Percentiles rank a stretch among this genome's conserved stretches.
Evolutionary conservation across 306 rosid species (phyloP).

Genomic region (Benincasa hispida): DNA sequence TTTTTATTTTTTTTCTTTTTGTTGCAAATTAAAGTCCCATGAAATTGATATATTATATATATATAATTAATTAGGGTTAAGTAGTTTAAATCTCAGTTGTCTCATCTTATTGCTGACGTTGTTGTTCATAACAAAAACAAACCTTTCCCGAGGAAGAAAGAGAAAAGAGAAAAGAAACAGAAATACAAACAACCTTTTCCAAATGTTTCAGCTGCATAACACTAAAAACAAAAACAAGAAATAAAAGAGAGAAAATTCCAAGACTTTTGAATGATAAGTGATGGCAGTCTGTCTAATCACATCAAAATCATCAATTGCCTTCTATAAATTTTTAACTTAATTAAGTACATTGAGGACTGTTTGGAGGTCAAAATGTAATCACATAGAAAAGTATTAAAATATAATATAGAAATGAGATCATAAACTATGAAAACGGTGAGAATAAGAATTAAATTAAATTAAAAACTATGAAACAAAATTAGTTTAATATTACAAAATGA

Average conservation of each 20-base stretch:
- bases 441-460: no score
- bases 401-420: no score
- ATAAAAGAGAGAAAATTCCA: not conserved
- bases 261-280: not conserved
- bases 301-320: conserved; percentile 34
- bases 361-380: no score
- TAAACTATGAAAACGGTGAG: no score
- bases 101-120: not conserved
- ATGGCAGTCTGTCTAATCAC: conserved; percentile 56
- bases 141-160: conserved; percentile 6
- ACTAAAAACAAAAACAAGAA: conserved; percentile 2
- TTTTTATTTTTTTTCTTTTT: no score
- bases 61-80: not conserved
- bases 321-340: conserved; percentile 16
- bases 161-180: not conserved
- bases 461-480: no score
- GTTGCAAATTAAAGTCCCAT: not conserved
- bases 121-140: not conserved
- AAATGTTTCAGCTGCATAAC: not conserved
- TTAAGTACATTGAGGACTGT: no score
- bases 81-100: not conserved
- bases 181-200: not conserved
- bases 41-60: not conserved
- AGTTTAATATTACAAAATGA: no score
- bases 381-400: no score